A percentile compares a stretch with the other conserved stretches of the same genome.
These are phyloP conservation scores for Pseudozyma flocculosa DNA, from an alignment of 1,284 basidiomycete species.

Conservation along the genomic window DNA sequence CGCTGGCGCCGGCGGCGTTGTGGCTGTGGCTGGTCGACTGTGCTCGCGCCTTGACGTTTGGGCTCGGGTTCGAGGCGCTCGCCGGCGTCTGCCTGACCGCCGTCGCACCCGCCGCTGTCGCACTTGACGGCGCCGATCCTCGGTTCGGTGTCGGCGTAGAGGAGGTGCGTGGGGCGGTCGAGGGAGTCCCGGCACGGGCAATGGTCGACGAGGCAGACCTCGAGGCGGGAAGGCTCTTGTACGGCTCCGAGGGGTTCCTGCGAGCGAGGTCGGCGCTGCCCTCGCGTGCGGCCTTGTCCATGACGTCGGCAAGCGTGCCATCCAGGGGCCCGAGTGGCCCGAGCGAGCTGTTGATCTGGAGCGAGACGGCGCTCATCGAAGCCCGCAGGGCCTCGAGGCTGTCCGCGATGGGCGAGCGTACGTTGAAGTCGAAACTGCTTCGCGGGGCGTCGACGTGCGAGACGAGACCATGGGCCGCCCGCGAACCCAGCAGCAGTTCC, in stretches of 20 bases:
- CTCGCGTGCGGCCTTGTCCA: neutral
- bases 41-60: neutral
- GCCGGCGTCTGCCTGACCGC: neutral
- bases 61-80: neutral
- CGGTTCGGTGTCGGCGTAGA: neutral
- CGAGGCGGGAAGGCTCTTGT: no score
- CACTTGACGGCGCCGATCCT: no score
- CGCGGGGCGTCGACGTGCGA: neutral
- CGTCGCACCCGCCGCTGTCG: no score
- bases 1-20: neutral
- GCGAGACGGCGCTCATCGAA: neutral
- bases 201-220: no score
- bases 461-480: neutral
- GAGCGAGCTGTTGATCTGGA: neutral
- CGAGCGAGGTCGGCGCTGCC: neutral
- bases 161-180: neutral
- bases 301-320: neutral
- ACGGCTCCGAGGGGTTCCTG: neutral
- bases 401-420: neutral
- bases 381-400: neutral
- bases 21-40: neutral
- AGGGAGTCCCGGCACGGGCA: neutral
- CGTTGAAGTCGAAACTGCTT: neutral
- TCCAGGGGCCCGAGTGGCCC: neutral
- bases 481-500: neutral